phyloP scores from a whole-genome alignment of 2,329 filamentous ascomycete genomes.

The Emergomyces africanus region DNA sequence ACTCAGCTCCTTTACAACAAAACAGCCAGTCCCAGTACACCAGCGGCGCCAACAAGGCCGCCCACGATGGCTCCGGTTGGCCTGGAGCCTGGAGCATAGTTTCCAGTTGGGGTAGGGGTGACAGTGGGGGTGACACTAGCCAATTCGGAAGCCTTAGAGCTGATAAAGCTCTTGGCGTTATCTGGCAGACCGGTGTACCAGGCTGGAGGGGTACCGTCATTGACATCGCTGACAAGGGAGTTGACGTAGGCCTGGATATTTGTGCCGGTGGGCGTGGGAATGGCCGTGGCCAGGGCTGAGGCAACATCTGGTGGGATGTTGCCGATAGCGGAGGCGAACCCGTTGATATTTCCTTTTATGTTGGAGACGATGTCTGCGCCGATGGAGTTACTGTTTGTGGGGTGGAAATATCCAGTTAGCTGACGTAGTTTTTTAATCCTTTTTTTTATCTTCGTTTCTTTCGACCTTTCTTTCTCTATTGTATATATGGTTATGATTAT shows the following conservation, averaged over 20 bases:
- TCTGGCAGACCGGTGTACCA: conserved; percentile 10
- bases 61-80: conserved; percentile 7
- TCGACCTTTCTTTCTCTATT: neutral
- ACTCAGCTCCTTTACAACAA: conserved; percentile 6
- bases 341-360: neutral
- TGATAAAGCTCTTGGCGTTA: conserved; percentile 5
- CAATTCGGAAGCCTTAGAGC: neutral
- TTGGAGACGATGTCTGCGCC: neutral
- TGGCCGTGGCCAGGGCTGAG: neutral
- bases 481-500: neutral
- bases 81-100: neutral
- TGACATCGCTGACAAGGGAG: conserved; percentile 4
- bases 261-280: neutral
- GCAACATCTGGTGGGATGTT: neutral
- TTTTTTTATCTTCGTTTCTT: neutral
- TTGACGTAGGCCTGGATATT: neutral
- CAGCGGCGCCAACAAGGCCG: conserved; percentile 11
- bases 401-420: neutral
- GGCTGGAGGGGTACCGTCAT: conserved; percentile 8
- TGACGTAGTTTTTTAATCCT: neutral
- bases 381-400: neutral
- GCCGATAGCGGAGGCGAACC: neutral
- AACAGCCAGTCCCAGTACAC: conserved; percentile 11
- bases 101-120: neutral
- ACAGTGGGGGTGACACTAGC: neutral